Evolutionary conservation across 2,329 filamentous ascomycete genomes (phyloP).

Genomic region (Hypoxylon sp.): DNA sequence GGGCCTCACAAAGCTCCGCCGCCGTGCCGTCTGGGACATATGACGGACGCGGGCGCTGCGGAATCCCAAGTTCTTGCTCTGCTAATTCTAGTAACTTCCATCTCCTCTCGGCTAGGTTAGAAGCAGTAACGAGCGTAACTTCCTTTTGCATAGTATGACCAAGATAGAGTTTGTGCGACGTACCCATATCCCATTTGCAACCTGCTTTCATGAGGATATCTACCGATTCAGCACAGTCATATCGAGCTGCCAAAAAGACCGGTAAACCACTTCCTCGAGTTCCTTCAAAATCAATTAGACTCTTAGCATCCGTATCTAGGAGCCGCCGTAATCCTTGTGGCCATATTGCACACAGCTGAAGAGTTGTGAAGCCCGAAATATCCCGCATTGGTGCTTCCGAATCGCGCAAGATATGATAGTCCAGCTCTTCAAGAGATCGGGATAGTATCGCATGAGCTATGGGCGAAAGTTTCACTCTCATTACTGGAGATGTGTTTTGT

Average conservation of each 20-base stretch:
- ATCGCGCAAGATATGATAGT: not conserved
- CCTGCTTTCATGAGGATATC: conserved; percentile 8
- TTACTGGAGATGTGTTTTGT: not conserved
- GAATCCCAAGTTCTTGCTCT: conserved; percentile 1
- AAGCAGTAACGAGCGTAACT: not conserved
- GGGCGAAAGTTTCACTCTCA: not conserved
- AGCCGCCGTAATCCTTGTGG: not conserved
- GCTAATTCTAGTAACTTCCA: not conserved
- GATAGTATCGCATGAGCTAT: conserved; percentile 6
- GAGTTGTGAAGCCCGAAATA: not conserved
- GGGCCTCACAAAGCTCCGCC: not conserved
- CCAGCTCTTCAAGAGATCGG: not conserved
- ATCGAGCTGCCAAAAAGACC: not conserved
- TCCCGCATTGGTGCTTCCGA: not conserved
- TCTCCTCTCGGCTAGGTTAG: conserved; percentile 2
- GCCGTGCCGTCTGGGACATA: not conserved
- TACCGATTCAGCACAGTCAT: not conserved
- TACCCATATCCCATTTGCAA: not conserved
- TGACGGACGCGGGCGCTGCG: not conserved
- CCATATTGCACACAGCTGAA: not conserved
- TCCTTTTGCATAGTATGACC: not conserved
- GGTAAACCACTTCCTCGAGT: not conserved
- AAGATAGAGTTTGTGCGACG: not conserved
- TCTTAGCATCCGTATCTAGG: not conserved
- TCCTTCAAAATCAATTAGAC: not conserved